These are phyloP conservation scores for Boletus reticulatus DNA, from an alignment of 768 basidiomycete genomes.

Conservation along the genomic window DNA sequence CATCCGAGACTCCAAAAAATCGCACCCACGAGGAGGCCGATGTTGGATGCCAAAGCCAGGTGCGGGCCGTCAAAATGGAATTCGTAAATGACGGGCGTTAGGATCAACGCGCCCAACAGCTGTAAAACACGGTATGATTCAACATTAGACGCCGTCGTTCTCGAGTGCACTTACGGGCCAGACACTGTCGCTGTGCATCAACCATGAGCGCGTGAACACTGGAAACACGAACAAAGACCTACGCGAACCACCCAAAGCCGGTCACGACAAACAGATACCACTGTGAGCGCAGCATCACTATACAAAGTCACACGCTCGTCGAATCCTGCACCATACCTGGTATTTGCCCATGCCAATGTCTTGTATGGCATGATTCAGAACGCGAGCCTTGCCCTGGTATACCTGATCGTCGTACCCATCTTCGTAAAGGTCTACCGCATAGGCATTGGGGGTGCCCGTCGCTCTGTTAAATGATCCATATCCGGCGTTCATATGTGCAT, in stretches of 20 bases:
- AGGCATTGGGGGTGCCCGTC: neutral
- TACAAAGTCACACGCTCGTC: neutral
- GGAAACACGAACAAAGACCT: slow-evolving; percentile 7
- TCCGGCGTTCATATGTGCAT: neutral
- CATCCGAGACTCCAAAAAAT: slow-evolving; percentile 49
- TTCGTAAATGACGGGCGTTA: slow-evolving; percentile 47
- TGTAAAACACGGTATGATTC: slow-evolving; percentile 9
- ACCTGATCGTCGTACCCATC: slow-evolving; percentile 42
- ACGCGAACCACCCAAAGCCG: slow-evolving; percentile 44
- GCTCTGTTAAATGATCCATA: neutral
- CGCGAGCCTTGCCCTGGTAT: slow-evolving; percentile 47
- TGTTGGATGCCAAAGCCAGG: slow-evolving; percentile 49
- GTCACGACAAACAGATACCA: slow-evolving; percentile 39
- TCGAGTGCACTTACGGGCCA: slow-evolving; percentile 35
- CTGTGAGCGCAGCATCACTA: slow-evolving; percentile 8
- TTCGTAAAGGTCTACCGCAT: slow-evolving; percentile 28
- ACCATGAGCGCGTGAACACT: neutral
- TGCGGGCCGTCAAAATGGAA: slow-evolving; percentile 47
- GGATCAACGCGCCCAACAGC: slow-evolving; percentile 43
- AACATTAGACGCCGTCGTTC: neutral
- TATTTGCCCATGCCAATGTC: slow-evolving; percentile 59
- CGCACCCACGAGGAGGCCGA: slow-evolving; percentile 52
- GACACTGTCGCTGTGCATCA: slow-evolving; percentile 30
- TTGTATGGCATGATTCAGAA: slow-evolving; percentile 47
- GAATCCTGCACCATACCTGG: slow-evolving; percentile 34